A percentile compares a stretch with the other conserved stretches of the same genome.
phyloP scores from a whole-genome alignment of 2,329 filamentous ascomycete genomes.

The Ramularia endophylla region DNA sequence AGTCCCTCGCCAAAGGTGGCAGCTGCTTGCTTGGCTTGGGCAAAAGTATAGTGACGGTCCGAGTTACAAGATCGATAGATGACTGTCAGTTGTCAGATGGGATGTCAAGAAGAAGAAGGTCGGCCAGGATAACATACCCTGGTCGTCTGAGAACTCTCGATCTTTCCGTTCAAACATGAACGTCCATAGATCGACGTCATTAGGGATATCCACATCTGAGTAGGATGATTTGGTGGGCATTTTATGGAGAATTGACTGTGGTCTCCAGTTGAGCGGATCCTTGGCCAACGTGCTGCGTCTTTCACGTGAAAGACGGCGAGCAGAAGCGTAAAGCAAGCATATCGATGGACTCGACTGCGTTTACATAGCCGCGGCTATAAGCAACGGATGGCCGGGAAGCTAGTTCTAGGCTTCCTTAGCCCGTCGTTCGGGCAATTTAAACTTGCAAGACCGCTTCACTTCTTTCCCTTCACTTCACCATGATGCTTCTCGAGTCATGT shows the following conservation, averaged over 20 bases:
- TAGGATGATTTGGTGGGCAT: constrained; percentile 71
- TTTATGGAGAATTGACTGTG: constrained; percentile 10
- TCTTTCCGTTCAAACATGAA: constrained; percentile 68
- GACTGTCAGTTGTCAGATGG: constrained; percentile 44
- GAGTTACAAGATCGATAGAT: constrained; percentile 70
- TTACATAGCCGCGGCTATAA: too few relatives aligned
- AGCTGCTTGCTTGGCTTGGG: constrained; percentile 58
- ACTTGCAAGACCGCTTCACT: too few relatives aligned
- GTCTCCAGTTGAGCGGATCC: not conserved
- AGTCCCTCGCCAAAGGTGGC: constrained; percentile 76
- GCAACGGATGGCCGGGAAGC: too few relatives aligned
- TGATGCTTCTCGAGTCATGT: too few relatives aligned
- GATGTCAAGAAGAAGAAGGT: not conserved
- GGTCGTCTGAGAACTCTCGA: constrained; percentile 61
- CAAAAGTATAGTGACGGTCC: constrained; percentile 62
- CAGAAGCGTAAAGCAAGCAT: too few relatives aligned
- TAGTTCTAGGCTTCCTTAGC: too few relatives aligned
- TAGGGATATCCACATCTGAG: constrained; percentile 61
- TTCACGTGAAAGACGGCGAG: too few relatives aligned
- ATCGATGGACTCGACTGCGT: too few relatives aligned
- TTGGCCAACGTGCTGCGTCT: too few relatives aligned
- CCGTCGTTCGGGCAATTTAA: too few relatives aligned
- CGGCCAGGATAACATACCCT: constrained; percentile 53
- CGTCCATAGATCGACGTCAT: constrained; percentile 69
- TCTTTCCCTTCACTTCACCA: too few relatives aligned